These are phyloP conservation scores for Colletotrichum incanum DNA, from an alignment of 2,329 filamentous ascomycete species.

Conservation along the genomic window DNA sequence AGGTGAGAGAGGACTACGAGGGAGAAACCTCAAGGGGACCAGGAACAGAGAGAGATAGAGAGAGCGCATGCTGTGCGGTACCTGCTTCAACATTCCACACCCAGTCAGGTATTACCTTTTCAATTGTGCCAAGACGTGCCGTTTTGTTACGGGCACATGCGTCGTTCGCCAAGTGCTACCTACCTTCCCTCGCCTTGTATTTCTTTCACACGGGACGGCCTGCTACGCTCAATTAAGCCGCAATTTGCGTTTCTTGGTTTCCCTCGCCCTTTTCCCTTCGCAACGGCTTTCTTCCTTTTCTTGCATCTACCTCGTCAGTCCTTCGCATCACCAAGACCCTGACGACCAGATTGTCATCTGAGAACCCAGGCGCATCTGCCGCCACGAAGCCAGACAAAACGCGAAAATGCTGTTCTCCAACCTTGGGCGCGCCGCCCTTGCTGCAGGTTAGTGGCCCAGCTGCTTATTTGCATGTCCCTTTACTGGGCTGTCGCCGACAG, in stretches of 20 bases:
- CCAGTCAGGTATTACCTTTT: neutral
- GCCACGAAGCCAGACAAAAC: conserved; percentile 1
- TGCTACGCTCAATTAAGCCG: conserved; percentile 23
- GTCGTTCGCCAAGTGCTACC: conserved; percentile 18
- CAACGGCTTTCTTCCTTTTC: neutral
- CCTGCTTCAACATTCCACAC: neutral
- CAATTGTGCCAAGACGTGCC: conserved; percentile 26
- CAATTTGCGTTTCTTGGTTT: conserved; percentile 19
- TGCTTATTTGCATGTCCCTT: conserved; percentile 21
- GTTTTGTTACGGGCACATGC: neutral
- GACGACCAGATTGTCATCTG: neutral
- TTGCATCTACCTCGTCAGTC: neutral
- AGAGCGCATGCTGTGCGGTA: neutral
- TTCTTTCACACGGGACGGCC: neutral
- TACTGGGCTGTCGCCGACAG: conserved; percentile 8
- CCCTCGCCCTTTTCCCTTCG: conserved; percentile 6
- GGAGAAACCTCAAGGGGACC: neutral
- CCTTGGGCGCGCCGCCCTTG: conserved; percentile 36
- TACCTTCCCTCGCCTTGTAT: neutral
- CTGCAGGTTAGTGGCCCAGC: conserved; percentile 39
- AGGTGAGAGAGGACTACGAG: neutral
- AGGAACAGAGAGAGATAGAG: neutral
- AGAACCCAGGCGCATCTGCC: neutral
- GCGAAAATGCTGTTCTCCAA: conserved; percentile 42
- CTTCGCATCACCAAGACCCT: neutral